Percentiles rank a stretch among this genome's conserved stretches.
Evolutionary conservation across 768 basidiomycete genomes (phyloP).

Genomic region (Agaricus blazei): DNA sequence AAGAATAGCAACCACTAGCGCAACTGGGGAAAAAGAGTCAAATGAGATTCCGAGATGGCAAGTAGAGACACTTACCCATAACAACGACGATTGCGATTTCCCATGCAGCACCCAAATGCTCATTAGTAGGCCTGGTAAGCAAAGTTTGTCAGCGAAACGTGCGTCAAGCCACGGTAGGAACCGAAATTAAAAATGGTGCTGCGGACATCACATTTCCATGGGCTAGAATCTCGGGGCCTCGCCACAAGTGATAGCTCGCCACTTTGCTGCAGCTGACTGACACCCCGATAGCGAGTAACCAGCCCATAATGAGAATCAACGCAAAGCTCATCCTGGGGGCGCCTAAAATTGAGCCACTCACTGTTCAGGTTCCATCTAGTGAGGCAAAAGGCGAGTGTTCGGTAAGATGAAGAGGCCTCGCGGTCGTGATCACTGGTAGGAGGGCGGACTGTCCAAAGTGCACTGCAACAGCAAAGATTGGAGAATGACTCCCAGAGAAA

Average conservation of each 20-base stretch:
- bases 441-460: no score
- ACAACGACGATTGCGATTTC: slow-evolving; percentile 30
- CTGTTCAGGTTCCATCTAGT: no score
- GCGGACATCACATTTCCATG: background rate
- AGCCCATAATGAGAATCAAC: no score
- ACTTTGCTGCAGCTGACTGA: no score
- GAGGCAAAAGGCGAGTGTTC: no score
- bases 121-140: slow-evolving; percentile 21
- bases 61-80: slow-evolving; percentile 22
- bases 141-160: background rate
- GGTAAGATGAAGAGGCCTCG: no score
- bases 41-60: background rate
- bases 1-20: slow-evolving; percentile 21
- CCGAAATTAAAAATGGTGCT: background rate
- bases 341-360: no score
- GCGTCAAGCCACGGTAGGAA: no score
- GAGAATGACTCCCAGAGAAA: background rate
- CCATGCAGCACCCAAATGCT: slow-evolving; percentile 31
- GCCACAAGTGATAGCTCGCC: background rate
- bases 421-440: no score
- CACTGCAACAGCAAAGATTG: no score
- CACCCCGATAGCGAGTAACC: no score
- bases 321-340: no score
- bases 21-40: slow-evolving; percentile 12
- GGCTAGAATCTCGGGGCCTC: background rate